phyloP scores from a whole-genome alignment of 768 basidiomycete genomes.

The Cystobasidium tubakii region DNA sequence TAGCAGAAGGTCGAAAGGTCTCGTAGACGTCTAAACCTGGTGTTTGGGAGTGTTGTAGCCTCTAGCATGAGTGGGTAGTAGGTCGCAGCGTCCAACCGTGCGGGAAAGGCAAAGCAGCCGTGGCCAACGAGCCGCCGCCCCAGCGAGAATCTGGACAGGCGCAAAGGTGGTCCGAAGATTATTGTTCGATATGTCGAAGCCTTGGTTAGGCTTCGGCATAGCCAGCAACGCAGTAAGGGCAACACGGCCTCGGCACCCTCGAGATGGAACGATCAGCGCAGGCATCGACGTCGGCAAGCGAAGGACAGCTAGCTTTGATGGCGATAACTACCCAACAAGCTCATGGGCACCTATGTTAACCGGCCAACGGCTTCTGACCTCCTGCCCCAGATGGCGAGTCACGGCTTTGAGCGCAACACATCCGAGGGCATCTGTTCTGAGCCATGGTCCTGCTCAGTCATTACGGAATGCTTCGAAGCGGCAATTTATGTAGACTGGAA shows the following conservation, averaged over 20 bases:
- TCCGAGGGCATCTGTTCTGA: background rate
- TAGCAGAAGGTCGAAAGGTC: too few relatives aligned
- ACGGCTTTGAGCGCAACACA: slow-evolving; percentile 1
- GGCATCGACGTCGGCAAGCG: background rate
- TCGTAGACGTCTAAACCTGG: too few relatives aligned
- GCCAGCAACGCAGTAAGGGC: background rate
- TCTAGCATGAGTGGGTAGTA: too few relatives aligned
- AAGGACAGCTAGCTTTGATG: background rate
- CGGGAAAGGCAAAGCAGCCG: too few relatives aligned
- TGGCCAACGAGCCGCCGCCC: too few relatives aligned
- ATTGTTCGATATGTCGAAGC: background rate
- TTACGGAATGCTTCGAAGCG: background rate
- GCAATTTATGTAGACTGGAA: too few relatives aligned
- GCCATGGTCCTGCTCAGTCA: background rate
- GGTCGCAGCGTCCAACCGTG: too few relatives aligned
- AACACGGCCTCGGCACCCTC: background rate
- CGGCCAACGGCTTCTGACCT: background rate
- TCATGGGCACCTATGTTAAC: background rate
- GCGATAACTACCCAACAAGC: slow-evolving; percentile 9
- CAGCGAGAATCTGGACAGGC: too few relatives aligned
- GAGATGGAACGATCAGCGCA: background rate
- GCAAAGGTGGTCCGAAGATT: too few relatives aligned
- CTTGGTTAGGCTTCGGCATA: background rate
- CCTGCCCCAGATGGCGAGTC: background rate
- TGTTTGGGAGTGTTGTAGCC: too few relatives aligned